Percentiles rank a stretch among this genome's conserved stretches.
These are phyloP conservation scores for Globisporangium carolinianum DNA, from an alignment of 352 stramenopile genomes.

Conservation along the genomic window DNA sequence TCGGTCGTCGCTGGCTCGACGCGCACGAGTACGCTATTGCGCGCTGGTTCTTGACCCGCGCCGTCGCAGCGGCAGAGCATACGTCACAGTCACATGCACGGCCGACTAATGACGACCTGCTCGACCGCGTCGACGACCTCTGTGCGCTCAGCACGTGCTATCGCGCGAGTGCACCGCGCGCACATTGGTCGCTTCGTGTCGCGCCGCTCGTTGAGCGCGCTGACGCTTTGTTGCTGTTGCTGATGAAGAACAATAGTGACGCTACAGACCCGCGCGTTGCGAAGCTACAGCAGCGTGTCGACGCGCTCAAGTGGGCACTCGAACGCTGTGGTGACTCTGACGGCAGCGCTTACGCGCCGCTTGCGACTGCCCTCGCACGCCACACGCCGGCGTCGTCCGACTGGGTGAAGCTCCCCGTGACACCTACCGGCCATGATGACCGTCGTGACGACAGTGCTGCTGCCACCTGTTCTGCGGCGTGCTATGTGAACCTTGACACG, in stretches of 20 bases:
- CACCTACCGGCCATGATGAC: too few relatives aligned
- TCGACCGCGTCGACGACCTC: slow-evolving; percentile 16
- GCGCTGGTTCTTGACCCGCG: slow-evolving; percentile 36
- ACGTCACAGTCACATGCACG: too few relatives aligned
- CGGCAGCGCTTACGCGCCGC: slow-evolving; percentile 4
- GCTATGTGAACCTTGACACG: slow-evolving; percentile 57
- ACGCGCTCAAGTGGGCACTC: too few relatives aligned
- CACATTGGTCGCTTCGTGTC: slow-evolving; percentile 9
- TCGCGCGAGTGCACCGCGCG: slow-evolving; percentile 20
- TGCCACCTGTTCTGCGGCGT: background rate
- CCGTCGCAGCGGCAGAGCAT: slow-evolving; percentile 1
- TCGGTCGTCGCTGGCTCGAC: slow-evolving; percentile 25
- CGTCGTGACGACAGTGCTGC: background rate
- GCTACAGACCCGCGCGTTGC: background rate
- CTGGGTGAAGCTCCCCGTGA: slow-evolving; percentile 34
- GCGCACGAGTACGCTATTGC: slow-evolving; percentile 44
- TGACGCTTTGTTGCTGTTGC: background rate
- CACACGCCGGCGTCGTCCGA: slow-evolving; percentile 43
- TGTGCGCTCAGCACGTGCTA: slow-evolving; percentile 34
- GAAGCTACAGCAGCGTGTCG: background rate
- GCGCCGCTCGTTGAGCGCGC: slow-evolving; percentile 14
- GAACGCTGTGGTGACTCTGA: too few relatives aligned
- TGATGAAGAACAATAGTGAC: too few relatives aligned
- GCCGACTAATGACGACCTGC: too few relatives aligned
- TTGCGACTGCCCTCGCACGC: slow-evolving; percentile 24